These are phyloP conservation scores for Rhizomucor pusillus DNA, from an alignment of 371 early-diverging fungal species.

Conservation along the genomic window DNA sequence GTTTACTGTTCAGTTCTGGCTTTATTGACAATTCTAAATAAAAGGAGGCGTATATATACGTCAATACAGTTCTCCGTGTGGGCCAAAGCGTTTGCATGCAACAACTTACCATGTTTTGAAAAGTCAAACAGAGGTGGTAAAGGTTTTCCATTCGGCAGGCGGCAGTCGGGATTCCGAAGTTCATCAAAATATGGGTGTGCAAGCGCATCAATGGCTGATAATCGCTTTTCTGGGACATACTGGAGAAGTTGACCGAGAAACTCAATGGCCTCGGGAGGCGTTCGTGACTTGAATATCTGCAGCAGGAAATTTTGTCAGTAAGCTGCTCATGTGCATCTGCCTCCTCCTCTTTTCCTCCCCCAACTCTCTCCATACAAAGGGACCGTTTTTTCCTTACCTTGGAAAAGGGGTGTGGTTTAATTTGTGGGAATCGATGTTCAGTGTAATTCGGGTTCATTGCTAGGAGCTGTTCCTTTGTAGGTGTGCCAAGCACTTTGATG, in stretches of 20 bases:
- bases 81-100: too few species aligned
- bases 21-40: conserved; percentile 47
- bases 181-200: conserved; percentile 97
- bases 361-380: not conserved
- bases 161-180: conserved; percentile 82
- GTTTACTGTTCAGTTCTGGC: conserved; percentile 49
- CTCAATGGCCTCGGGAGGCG: conserved; percentile 86
- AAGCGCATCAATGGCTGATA: conserved; percentile 94
- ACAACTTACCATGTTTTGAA: conserved; percentile 65
- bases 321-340: not conserved
- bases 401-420: conserved; percentile 87
- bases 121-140: conserved; percentile 93
- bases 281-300: conserved; percentile 81
- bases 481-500: conserved; percentile 99
- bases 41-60: not conserved
- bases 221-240: conserved; percentile 91
- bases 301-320: conserved; percentile 1
- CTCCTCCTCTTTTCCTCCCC: too few species aligned
- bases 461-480: conserved; percentile 92
- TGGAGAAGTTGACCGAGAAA: conserved; percentile 87
- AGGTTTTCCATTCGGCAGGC: conserved; percentile 73
- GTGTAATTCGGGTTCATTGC: conserved; percentile 97
- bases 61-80: too few species aligned
- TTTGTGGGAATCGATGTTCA: conserved; percentile 98
- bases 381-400: conserved; percentile 37